Evolutionary conservation across 192 early-diverging fungal species (phyloP), one percentile per base, ranked within the genome.

Genomic region (Coemansia furcata): DNA sequence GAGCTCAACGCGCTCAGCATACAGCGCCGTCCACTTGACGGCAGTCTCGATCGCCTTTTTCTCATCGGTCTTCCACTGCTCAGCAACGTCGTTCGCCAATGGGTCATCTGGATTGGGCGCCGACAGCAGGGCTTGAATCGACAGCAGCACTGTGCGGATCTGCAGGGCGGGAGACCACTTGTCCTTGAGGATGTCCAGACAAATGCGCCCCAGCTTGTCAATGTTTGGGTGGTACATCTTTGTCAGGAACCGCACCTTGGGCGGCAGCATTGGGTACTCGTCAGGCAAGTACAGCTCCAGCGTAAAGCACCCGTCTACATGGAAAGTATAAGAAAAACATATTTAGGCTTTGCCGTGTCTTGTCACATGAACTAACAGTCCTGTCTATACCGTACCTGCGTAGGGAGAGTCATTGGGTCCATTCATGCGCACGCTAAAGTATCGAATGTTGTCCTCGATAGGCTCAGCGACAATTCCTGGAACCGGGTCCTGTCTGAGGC

Each of bases 161-260:
- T 99, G 97, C 54, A 98, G 85, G 6, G 97, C 97, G 6, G 97
- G 97, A 37, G 94, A 96, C 97, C 97, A 99, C 79, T 97, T 98
- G 82, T 99, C 97, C 86, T 99, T 99, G 65, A 99, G 78, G 80
- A 99, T 99, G 73, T 99, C 97, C 63, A 99, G 85, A 62, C 97
- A 99, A 69, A 99, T 98, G 59, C 95, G 88, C 21, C 97, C 97
- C 26, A 98, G 88, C 85, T 95, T 98, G 82, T 99, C 97, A 76
- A 99, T 99, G 76, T 99, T 99, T 21, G 95, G 95, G 77, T 98
- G 95, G 84, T 99, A 99, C 76, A 99, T 99, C 81, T 94, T 94
- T 54, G 97, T 99, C 78, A 99, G 84, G 68, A 95, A 98, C 23
- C 95, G 93, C 40, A 99, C 97, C 86, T 96, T 99, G 43, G 97